These are phyloP conservation scores for Spencermartinsiella europaea DNA, from an alignment of 805 yeast genomes.

Conservation along the genomic window DNA sequence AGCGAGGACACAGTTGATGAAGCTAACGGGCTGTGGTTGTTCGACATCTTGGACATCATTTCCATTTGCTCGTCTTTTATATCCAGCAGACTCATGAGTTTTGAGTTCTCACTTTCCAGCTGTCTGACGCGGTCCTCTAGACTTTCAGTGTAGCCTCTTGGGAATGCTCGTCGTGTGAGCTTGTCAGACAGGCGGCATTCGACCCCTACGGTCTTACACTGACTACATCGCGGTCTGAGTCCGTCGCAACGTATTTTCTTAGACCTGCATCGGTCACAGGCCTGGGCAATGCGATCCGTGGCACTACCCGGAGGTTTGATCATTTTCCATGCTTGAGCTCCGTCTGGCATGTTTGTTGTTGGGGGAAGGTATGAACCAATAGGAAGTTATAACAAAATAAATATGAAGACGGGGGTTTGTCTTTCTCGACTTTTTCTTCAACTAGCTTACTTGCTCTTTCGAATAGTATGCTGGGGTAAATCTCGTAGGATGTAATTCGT, in stretches of 20 bases:
- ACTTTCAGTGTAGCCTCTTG: slow-evolving; percentile 88
- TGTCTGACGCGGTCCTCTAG: slow-evolving; percentile 84
- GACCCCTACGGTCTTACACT: slow-evolving; percentile 78
- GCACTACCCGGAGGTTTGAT: slow-evolving; percentile 66
- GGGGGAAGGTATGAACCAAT: too few relatives aligned
- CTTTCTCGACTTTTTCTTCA: too few relatives aligned
- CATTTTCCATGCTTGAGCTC: slow-evolving; percentile 43
- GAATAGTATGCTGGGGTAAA: too few relatives aligned
- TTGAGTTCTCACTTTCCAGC: slow-evolving; percentile 72
- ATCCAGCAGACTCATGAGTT: slow-evolving; percentile 58
- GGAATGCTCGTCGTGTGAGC: slow-evolving; percentile 79
- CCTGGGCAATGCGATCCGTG: slow-evolving; percentile 74
- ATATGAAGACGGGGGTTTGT: too few relatives aligned
- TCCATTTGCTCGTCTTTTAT: slow-evolving; percentile 60
- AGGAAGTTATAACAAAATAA: too few relatives aligned
- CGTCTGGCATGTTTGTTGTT: slow-evolving; percentile 33
- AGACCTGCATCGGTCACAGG: slow-evolving; percentile 84
- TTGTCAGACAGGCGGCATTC: slow-evolving; percentile 87
- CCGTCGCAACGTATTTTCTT: slow-evolving; percentile 72
- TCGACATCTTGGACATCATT: slow-evolving; percentile 30
- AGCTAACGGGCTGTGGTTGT: not conserved
- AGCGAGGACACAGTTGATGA: slow-evolving; percentile 1
- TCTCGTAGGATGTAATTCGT: too few relatives aligned
- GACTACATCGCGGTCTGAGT: slow-evolving; percentile 60
- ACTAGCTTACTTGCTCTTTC: too few relatives aligned